phyloP scores from a whole-genome alignment of 345 rosid species.

The Balakata baccata region DNA sequence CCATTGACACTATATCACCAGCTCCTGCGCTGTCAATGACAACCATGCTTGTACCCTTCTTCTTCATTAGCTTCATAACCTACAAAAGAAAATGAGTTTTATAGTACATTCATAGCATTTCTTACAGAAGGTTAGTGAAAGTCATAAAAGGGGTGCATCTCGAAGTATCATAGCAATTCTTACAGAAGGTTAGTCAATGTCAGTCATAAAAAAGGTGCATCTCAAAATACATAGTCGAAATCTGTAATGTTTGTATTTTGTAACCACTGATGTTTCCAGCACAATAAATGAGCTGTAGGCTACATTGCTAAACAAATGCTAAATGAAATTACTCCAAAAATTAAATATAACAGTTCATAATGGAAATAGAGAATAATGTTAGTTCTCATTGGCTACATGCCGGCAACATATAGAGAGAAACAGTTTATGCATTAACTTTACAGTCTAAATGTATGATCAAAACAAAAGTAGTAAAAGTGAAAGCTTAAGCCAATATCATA shows the following conservation, averaged over 20 bases:
- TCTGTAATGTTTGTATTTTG: background rate
- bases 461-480: background rate
- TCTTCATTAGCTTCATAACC: conserved; percentile 95
- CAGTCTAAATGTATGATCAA: background rate
- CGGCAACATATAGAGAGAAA: background rate
- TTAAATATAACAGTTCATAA: background rate
- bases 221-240: background rate
- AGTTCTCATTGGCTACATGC: background rate
- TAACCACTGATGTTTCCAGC: background rate
- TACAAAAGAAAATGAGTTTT: conserved; percentile 32
- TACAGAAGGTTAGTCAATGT: background rate
- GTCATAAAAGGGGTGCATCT: too few species aligned
- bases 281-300: background rate
- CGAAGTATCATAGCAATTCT: background rate
- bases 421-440: background rate
- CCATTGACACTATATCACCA: conserved; percentile 90
- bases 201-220: background rate
- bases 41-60: conserved; percentile 84
- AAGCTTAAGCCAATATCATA: background rate
- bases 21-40: conserved; percentile 86
- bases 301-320: background rate
- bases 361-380: background rate
- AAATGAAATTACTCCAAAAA: background rate
- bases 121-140: conserved; percentile 3
- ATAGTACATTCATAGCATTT: background rate